A percentile compares a stretch with the other conserved stretches of the same genome.
These are phyloP conservation scores for Moricandia arvensis DNA, from an alignment of 345 rosid species.

Conservation along the genomic window DNA sequence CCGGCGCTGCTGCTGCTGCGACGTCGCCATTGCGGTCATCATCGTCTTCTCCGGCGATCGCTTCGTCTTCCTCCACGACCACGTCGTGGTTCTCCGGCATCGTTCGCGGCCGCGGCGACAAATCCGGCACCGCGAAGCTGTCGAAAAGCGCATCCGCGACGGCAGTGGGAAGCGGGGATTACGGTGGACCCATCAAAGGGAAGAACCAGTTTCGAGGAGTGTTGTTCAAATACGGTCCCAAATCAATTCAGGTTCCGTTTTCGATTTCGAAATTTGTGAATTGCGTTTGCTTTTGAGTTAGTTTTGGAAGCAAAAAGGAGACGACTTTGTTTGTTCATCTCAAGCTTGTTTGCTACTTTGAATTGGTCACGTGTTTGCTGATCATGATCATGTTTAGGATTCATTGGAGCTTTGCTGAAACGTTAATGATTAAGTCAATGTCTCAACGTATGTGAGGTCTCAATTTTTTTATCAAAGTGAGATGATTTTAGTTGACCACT, in stretches of 20 bases:
- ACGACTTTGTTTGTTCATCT: too few species aligned
- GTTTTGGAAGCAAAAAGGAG: too few species aligned
- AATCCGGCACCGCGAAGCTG: constrained; percentile 42
- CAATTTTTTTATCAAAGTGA: too few species aligned
- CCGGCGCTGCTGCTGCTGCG: constrained; percentile 18
- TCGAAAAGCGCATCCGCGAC: constrained; percentile 36
- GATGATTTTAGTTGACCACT: constrained; percentile 4
- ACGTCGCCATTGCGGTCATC: constrained; percentile 28
- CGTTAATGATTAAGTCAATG: background rate
- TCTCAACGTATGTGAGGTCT: background rate
- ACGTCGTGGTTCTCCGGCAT: constrained; percentile 74
- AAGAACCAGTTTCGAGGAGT: constrained; percentile 93
- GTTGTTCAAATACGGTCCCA: constrained; percentile 88
- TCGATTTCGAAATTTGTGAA: constrained; percentile 6
- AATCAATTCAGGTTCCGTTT: constrained; percentile 66
- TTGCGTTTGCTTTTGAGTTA: constrained; percentile 16
- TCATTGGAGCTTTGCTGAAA: background rate
- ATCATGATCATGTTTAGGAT: constrained; percentile 5
- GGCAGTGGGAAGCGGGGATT: constrained; percentile 37
- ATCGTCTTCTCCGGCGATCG: constrained; percentile 25
- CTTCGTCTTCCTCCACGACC: constrained; percentile 10
- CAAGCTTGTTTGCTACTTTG: too few species aligned
- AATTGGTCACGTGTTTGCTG: background rate
- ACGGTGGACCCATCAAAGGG: constrained; percentile 63
- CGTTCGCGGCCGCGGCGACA: constrained; percentile 62